Conservation (phyloP, 192 early-diverging fungal species). For the Lunasporangiospora selenospora region DNA sequence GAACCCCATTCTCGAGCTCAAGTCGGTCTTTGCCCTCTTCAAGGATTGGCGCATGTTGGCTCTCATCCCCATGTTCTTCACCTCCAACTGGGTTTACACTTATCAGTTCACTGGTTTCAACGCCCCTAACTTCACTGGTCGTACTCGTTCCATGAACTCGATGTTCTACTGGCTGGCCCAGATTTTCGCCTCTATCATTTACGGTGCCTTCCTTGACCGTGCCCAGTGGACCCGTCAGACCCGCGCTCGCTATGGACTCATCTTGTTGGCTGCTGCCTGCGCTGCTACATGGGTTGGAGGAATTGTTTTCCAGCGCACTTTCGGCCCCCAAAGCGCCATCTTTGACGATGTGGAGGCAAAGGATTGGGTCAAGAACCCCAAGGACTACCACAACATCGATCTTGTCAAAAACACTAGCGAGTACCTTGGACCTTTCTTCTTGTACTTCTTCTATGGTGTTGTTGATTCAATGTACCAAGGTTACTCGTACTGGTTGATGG, state of each 20-base stretch:
- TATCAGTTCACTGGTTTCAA: slow-evolving; percentile 69
- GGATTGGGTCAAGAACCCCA: slow-evolving; percentile 11
- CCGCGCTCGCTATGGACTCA: slow-evolving; percentile 71
- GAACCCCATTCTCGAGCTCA: slow-evolving; percentile 59
- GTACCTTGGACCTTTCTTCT: slow-evolving; percentile 64
- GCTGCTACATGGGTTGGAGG: slow-evolving; percentile 66
- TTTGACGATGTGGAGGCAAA: background rate
- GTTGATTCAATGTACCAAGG: slow-evolving; percentile 86
- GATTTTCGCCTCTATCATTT: slow-evolving; percentile 70
- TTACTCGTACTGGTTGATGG: slow-evolving; percentile 85
- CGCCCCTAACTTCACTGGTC: slow-evolving; percentile 64
- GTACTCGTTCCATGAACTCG: slow-evolving; percentile 74
- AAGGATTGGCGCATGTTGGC: slow-evolving; percentile 68
- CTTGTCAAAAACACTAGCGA: slow-evolving; percentile 11
- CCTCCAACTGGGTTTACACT: slow-evolving; percentile 83
- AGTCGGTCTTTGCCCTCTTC: slow-evolving; percentile 64
- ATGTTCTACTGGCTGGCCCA: slow-evolving; percentile 80
- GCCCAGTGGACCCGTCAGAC: slow-evolving; percentile 55
- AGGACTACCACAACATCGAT: slow-evolving; percentile 21
- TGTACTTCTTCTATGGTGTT: slow-evolving; percentile 78
- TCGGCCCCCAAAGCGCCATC: slow-evolving; percentile 28
- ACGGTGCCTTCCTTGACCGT: slow-evolving; percentile 70
- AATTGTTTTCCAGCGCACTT: slow-evolving; percentile 59
- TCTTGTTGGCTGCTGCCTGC: slow-evolving; percentile 51
- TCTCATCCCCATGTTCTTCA: slow-evolving; percentile 71